Evolutionary conservation across 1,139 yeast species (phyloP).

Genomic region (Kodamaea sp.): DNA sequence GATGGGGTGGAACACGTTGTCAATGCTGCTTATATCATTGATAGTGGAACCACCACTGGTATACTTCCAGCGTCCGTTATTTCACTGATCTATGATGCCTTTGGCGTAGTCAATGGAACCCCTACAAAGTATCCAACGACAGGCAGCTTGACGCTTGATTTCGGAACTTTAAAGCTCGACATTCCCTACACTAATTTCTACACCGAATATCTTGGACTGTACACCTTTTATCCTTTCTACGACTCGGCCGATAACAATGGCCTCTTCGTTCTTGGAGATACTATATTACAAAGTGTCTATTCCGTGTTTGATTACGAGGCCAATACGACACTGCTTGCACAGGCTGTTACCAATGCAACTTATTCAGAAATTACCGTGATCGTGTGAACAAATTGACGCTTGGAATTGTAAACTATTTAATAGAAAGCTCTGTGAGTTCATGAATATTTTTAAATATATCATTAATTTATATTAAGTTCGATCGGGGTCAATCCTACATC

Average conservation of each 20-base stretch:
- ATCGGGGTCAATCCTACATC: neutral
- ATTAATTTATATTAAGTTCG: too few species aligned
- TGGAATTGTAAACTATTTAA: too few species aligned
- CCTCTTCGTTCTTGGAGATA: conserved; percentile 18
- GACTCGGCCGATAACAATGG: neutral
- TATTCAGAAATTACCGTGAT: too few species aligned
- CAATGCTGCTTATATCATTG: neutral
- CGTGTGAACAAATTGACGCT: too few species aligned
- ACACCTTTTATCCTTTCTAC: neutral
- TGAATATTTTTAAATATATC: too few species aligned
- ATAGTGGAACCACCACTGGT: neutral
- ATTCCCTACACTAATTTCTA: conserved; percentile 5
- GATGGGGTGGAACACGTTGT: neutral
- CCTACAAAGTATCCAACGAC: too few species aligned
- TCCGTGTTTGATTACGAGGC: conserved; percentile 23
- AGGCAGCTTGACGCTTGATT: conserved; percentile 1
- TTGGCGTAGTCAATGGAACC: too few species aligned
- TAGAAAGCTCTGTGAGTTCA: too few species aligned
- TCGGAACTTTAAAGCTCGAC: conserved; percentile 3
- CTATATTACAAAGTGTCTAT: conserved; percentile 23
- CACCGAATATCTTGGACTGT: neutral
- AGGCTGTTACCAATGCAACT: conserved; percentile 15
- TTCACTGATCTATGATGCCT: too few species aligned
- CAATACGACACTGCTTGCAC: conserved; percentile 21
- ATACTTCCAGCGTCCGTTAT: too few species aligned